A percentile compares a stretch with the other conserved stretches of the same genome.
Conservation (phyloP, 2,329 filamentous ascomycete species). For the Aphanoascus verrucosus region DNA sequence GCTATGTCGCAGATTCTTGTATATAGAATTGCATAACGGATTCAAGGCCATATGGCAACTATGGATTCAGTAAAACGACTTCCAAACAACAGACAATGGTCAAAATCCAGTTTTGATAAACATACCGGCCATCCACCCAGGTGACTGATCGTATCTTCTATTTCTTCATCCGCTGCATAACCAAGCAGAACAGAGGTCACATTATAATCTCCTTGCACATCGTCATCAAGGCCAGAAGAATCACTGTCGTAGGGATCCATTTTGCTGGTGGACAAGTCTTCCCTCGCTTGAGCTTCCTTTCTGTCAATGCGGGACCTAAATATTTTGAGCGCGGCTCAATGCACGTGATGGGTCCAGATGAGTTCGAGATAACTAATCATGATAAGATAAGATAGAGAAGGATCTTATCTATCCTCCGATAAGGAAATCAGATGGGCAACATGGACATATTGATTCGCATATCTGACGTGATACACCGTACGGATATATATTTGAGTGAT, state of each 20-base stretch:
- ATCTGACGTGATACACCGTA: neutral
- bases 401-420: neutral
- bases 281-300: neutral
- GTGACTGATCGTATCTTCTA: constrained; percentile 74
- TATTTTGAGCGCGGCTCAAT: neutral
- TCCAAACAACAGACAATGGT: neutral
- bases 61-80: neutral
- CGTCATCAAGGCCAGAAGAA: constrained; percentile 58
- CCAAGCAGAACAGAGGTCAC: constrained; percentile 78
- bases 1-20: neutral
- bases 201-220: constrained; percentile 39
- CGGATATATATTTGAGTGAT: too few species aligned
- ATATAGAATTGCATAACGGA: too few species aligned
- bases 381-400: neutral
- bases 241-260: constrained; percentile 71
- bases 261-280: neutral
- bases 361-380: neutral
- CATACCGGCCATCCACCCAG: constrained; percentile 78
- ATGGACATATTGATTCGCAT: neutral
- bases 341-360: neutral
- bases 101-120: constrained; percentile 14
- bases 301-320: neutral
- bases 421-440: neutral
- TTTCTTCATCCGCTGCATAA: constrained; percentile 69
- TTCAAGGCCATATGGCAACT: neutral